Conservation (phyloP, 352 stramenopile species). For the Albugo candida region DNA sequence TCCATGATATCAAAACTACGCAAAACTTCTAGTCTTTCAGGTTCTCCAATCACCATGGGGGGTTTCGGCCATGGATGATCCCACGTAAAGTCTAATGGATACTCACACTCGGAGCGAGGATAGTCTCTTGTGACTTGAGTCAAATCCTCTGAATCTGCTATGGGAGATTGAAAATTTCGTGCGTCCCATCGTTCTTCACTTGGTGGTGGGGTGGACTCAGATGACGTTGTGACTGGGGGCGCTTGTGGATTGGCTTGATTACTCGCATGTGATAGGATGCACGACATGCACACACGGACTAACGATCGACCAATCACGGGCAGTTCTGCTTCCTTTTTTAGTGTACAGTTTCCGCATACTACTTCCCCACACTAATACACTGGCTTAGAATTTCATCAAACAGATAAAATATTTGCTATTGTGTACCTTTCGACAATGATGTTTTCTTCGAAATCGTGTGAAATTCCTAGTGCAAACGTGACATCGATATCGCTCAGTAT, state of each 20-base stretch:
- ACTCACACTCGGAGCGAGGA: conserved; percentile 65
- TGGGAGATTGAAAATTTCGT: conserved; percentile 69
- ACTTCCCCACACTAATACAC: conserved; percentile 57
- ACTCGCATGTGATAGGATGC: conserved; percentile 72
- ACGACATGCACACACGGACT: conserved; percentile 78
- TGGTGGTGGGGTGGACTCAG: conserved; percentile 9
- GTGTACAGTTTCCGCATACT: conserved; percentile 70
- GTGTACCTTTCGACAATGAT: conserved; percentile 70
- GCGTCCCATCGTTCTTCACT: conserved; percentile 42
- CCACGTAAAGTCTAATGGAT: conserved; percentile 77
- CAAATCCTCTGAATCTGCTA: conserved; percentile 56
- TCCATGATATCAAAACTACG: conserved; percentile 77
- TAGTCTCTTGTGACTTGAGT: conserved; percentile 60
- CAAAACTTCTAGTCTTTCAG: conserved; percentile 54
- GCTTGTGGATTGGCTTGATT: conserved; percentile 52
- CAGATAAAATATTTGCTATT: no score
- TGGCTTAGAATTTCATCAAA: not conserved
- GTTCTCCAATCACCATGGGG: conserved; percentile 39
- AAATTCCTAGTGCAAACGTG: conserved; percentile 81
- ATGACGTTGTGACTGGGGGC: conserved; percentile 20
- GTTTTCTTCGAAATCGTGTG: conserved; percentile 73
- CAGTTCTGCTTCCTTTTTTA: conserved; percentile 75
- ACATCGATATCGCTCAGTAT: conserved; percentile 74
- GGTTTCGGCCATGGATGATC: conserved; percentile 77
- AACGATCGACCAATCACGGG: conserved; percentile 69